Evolutionary conservation across 805 yeast genomes (phyloP).

Genomic region (Wickerhamiella alocasiicola): DNA sequence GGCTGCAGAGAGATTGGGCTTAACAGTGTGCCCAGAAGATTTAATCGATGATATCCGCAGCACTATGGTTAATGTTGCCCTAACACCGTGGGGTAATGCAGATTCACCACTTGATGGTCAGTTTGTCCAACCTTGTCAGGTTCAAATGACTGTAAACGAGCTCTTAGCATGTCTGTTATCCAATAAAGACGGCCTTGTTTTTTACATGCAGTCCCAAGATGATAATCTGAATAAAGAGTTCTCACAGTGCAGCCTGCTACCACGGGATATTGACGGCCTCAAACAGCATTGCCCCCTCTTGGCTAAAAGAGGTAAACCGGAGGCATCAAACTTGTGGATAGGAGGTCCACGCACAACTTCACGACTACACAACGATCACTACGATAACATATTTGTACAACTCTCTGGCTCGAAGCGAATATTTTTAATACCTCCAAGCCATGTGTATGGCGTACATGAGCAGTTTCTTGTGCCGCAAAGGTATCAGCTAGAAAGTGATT

Average conservation of each 20-base stretch:
- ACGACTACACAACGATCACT: conserved; percentile 28
- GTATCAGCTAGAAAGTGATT: conserved; percentile 17
- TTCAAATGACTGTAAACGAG: conserved; percentile 19
- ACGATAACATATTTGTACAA: conserved; percentile 30
- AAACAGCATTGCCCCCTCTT: conserved; percentile 16
- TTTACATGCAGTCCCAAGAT: conserved; percentile 31
- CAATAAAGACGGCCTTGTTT: conserved; percentile 13
- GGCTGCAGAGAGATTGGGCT: not conserved
- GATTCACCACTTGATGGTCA: conserved; percentile 26
- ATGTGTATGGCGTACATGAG: conserved; percentile 24
- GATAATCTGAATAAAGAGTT: conserved; percentile 26
- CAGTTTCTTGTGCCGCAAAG: conserved; percentile 23
- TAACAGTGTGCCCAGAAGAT: not conserved
- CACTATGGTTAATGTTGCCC: conserved; percentile 21
- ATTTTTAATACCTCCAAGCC: conserved; percentile 28
- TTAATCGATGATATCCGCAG: conserved; percentile 8
- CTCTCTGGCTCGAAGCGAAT: conserved; percentile 27
- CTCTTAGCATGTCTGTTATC: conserved; percentile 19
- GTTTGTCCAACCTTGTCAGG: conserved; percentile 27
- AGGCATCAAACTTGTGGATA: conserved; percentile 32
- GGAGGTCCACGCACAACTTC: conserved; percentile 26
- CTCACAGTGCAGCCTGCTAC: conserved; percentile 3
- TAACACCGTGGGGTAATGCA: conserved; percentile 30
- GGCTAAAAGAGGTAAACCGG: conserved; percentile 19
- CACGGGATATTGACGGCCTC: not conserved